Base-by-base conservation (phyloP, 495 filamentous ascomycete species). In the Penicillium nucicola region DNA sequence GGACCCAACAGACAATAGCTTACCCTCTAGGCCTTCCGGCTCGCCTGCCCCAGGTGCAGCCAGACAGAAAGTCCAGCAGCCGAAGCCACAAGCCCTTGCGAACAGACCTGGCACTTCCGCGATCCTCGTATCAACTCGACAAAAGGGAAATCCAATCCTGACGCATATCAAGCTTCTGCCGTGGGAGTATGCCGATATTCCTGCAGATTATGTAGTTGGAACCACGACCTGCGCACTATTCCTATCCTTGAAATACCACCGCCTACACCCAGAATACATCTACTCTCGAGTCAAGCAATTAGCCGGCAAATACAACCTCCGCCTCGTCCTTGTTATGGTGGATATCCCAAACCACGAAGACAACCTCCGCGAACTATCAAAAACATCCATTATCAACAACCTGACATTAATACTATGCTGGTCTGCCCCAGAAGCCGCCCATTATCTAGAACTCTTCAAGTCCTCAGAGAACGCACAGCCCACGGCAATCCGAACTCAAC, bases 121-220 rank as follows among this genome's bases (percentile, higher is more conserved):
- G 12, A 91, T 97, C 45, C 77, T 95, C 25, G 92, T 97, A 20
- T 95, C 90, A 4, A 76, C 82, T 12, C 78, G 86, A 52, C 92
- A 98, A 64, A 96, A 96, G 66, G 93, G 95, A 37, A 99, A 99
- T 64, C 95, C 95, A 0, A 87, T 96, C 44, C 73, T 99, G 39
- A 86, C 87, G 49, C 79, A 86, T 62, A 78, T 99, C 44, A 83
- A 84, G 42, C 82, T 86, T 3, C 69, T 95, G n/a, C 81, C 91
- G 1, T 99, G 93, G 93, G 93, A 97, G 69, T 99, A 96, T 64
- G 88, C 88, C 34, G 91, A 97, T 64, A 96, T 95, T 8, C 86
- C 86, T 0, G 88, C 92, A 14, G 93, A 99, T 69, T 99, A 95
- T 62, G 87, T 89, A 8, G 76, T 99, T 3, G 93, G 93, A 5